These are phyloP conservation scores for Besnoitia besnoiti DNA, from an alignment of 169 alveolate species.

Conservation along the genomic window DNA sequence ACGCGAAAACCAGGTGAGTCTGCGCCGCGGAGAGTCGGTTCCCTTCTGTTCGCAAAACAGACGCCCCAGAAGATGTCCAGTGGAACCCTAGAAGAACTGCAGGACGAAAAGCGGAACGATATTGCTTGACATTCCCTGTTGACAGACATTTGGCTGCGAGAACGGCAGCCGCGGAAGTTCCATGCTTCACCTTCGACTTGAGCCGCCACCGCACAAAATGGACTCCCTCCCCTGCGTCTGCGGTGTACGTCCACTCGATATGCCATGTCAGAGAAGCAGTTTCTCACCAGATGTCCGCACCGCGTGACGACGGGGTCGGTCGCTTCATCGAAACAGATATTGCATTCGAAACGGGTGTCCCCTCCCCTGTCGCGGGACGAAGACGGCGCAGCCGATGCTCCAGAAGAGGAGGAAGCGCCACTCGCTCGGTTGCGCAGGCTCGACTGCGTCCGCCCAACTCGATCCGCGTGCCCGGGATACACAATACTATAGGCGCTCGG, in stretches of 20 bases:
- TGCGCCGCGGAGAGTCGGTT: too few species aligned
- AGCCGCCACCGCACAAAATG: too few species aligned
- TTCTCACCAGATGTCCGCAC: conserved; percentile 96
- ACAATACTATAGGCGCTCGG: neutral
- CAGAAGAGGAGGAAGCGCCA: neutral
- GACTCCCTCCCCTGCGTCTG: neutral
- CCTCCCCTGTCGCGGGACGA: neutral
- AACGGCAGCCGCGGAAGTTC: too few species aligned
- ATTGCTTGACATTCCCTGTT: too few species aligned
- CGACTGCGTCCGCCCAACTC: neutral
- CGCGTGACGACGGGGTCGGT: conserved; percentile 96
- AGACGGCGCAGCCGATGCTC: neutral
- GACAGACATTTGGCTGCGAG: too few species aligned
- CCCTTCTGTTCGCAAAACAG: too few species aligned
- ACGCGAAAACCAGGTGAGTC: too few species aligned
- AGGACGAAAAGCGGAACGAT: too few species aligned
- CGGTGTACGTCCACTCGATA: neutral
- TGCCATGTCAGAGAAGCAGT: neutral
- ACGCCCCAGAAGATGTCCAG: too few species aligned
- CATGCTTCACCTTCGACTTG: too few species aligned
- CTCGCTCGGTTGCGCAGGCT: neutral
- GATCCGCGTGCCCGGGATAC: neutral
- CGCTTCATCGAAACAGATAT: conserved; percentile 96
- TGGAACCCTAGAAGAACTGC: too few species aligned
- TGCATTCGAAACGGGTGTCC: conserved; percentile 89